phyloP scores from a whole-genome alignment of 2,329 filamentous ascomycete genomes.

The Sphaerulina musiva region DNA sequence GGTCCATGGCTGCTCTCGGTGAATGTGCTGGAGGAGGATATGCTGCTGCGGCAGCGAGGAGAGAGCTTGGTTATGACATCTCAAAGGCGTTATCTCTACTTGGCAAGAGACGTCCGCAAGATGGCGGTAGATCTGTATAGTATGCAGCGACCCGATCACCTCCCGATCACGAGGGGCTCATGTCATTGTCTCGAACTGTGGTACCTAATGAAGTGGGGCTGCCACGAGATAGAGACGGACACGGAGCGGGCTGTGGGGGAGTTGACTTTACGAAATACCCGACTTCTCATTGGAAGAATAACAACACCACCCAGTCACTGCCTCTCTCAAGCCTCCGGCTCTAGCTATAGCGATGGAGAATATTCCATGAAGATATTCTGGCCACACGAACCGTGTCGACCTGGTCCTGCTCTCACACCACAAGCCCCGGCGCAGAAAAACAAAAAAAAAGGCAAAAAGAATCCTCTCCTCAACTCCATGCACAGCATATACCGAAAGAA shows the following conservation, averaged over 20 bases:
- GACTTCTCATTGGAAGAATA: constrained; percentile 8
- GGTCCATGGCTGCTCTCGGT: constrained; percentile 48
- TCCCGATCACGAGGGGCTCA: not conserved
- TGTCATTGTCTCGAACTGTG: not conserved
- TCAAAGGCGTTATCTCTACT: not conserved
- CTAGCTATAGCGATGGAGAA: not conserved
- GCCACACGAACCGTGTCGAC: not conserved
- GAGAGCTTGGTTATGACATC: not conserved
- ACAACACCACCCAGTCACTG: not conserved
- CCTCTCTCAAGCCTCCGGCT: not conserved
- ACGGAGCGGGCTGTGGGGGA: no score
- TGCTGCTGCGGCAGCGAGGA: constrained; percentile 9
- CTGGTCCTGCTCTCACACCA: not conserved
- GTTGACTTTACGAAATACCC: not conserved
- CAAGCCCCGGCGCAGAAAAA: constrained; percentile 3
- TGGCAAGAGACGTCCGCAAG: not conserved
- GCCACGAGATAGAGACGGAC: not conserved
- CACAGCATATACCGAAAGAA: not conserved
- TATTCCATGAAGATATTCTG: not conserved
- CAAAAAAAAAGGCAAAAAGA: no score
- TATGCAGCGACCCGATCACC: no score
- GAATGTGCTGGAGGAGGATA: not conserved
- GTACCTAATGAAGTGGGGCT: not conserved
- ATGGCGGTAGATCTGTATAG: not conserved
- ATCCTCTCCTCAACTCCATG: not conserved